phyloP scores from a whole-genome alignment of 768 basidiomycete species.

The Floccularia luteovirens region DNA sequence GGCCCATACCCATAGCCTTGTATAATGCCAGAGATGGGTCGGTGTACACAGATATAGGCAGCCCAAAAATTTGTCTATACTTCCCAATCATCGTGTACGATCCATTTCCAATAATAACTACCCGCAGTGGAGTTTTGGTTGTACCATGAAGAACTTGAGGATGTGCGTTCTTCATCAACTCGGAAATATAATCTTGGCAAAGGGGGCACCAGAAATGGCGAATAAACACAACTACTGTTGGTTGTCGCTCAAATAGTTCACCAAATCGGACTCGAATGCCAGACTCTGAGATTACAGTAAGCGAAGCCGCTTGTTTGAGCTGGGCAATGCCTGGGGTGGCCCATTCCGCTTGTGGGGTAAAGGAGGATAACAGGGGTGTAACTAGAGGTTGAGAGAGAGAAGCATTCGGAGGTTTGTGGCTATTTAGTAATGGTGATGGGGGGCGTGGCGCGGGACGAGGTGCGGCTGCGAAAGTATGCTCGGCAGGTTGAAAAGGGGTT shows the following conservation, averaged over 20 bases:
- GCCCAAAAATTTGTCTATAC: conserved; percentile 70
- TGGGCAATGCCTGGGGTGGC: conserved; percentile 45
- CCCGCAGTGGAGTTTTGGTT: conserved; percentile 32
- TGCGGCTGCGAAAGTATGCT: conserved; percentile 13
- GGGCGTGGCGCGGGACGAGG: conserved; percentile 18
- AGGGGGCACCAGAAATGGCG: conserved; percentile 85
- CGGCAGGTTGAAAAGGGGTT: conserved; percentile 16
- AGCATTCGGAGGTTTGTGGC: conserved; percentile 3
- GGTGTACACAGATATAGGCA: conserved; percentile 71
- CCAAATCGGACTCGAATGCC: conserved; percentile 65
- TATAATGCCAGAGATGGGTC: conserved; percentile 70
- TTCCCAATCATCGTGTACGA: conserved; percentile 69
- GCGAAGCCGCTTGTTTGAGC: conserved; percentile 51
- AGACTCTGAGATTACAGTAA: conserved; percentile 59
- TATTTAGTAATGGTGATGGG: conserved; percentile 3
- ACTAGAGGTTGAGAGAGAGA: conserved; percentile 1
- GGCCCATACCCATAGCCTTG: conserved; percentile 65
- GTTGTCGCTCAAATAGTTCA: conserved; percentile 44
- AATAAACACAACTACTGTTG: conserved; percentile 77
- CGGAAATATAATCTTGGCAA: conserved; percentile 84
- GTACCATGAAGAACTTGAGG: conserved; percentile 27
- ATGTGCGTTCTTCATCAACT: conserved; percentile 37
- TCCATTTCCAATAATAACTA: conserved; percentile 77
- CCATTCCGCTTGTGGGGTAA: conserved; percentile 33
- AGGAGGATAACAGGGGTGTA: no score